Base-by-base conservation (phyloP, 2,329 filamentous ascomycete species). In the Ceratocystis destructans region DNA sequence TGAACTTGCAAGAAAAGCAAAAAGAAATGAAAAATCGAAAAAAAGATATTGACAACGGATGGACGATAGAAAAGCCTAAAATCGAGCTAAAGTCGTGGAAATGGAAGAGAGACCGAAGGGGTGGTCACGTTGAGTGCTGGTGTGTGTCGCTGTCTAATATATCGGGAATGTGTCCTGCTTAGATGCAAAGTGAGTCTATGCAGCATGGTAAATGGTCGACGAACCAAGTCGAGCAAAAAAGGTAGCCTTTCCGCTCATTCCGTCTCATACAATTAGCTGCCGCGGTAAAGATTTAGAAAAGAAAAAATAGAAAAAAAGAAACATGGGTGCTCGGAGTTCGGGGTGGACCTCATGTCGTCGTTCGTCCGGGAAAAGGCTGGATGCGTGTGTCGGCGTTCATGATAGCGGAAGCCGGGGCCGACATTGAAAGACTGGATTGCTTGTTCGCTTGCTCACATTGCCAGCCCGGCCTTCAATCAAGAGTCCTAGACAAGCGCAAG, bases 401-500 rank as follows among this genome's bases (percentile, higher is more conserved):
- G 37, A 41, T 53, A 53, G 17, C 15, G 48, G 48, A 28, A 28
- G 37, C 17, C 61, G 25, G 22, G 25, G 41, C 45, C 17, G 61
- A 12, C 37, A 12, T 41, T 41, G 37, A 62, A 62, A 12, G 20
- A 31, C 45, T 46, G 20, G 33, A 3, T 28, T 28, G 28, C 28
- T 28, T 28, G 28, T 28, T 28, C 28, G 28, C 37, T 12, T 25
- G 48, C 48, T 15, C 48, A 15, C 48, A 28, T 53, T 53, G 48
- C 48, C 25, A 53, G 48, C 37, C 37, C 37, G 12, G 22, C 28
- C 55, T 33, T 33, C 55, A 28, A 33, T 59, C 17, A 31, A 33
- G 55, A 55, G 59, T 63, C 65, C 65, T 66, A 66, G 65, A 66
- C 65, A 66, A 45, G 55, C 48, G 37, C 33, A 28, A 62, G 12